phyloP scores from a whole-genome alignment of 2,329 filamentous ascomycete genomes.

The Claviceps fusiformis region DNA sequence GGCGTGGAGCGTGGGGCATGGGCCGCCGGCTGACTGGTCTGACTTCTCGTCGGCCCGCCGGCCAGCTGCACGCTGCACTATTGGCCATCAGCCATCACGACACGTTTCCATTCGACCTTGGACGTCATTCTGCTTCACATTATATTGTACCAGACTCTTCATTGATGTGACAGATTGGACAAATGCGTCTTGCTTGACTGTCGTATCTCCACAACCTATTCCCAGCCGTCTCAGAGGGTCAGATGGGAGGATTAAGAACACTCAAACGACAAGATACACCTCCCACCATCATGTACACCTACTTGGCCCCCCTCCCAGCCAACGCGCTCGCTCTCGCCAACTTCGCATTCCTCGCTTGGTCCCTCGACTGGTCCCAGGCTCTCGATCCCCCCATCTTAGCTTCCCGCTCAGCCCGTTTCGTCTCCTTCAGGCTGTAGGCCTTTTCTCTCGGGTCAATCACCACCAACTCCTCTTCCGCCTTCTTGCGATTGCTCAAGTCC shows the following conservation, averaged over 20 bases:
- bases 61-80: no score
- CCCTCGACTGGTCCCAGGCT: slow-evolving; percentile 37
- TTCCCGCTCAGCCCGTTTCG: slow-evolving; percentile 46
- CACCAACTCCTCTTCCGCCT: slow-evolving; percentile 79
- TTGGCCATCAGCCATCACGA: background rate
- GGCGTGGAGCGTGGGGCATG: no score
- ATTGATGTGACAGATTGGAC: no score
- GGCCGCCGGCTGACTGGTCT: no score
- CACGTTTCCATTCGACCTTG: background rate
- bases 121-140: background rate
- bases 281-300: slow-evolving; percentile 6
- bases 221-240: no score
- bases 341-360: slow-evolving; percentile 41
- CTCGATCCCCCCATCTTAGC: slow-evolving; percentile 38
- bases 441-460: slow-evolving; percentile 88
- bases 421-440: slow-evolving; percentile 56
- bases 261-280: no score
- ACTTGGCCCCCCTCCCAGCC: slow-evolving; percentile 43
- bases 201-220: no score
- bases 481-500: slow-evolving; percentile 77
- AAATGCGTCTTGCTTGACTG: no score
- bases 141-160: background rate
- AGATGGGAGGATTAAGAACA: no score
- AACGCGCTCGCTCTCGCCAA: slow-evolving; percentile 39
- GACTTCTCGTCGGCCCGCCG: no score